phyloP scores from a whole-genome alignment of 306 rosid genomes.

The Cicer yamashitae region DNA sequence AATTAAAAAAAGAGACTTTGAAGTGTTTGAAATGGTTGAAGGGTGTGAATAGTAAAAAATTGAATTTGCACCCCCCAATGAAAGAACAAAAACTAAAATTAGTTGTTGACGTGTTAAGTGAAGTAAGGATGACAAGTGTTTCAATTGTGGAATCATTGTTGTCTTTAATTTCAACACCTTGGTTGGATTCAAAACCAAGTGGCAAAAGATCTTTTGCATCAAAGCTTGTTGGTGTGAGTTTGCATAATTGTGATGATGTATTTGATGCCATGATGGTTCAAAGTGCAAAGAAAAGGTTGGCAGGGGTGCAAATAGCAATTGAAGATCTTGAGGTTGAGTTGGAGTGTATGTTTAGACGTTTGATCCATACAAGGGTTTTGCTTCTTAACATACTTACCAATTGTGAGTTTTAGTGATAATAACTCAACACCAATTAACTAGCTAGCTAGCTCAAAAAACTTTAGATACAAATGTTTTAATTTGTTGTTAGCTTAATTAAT shows the following conservation, averaged over 20 bases:
- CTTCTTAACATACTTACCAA: slow-evolving; percentile 67
- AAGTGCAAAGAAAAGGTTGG: slow-evolving; percentile 59
- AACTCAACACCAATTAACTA: not conserved
- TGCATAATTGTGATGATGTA: slow-evolving; percentile 40
- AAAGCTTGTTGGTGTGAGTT: slow-evolving; percentile 44
- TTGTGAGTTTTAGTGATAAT: slow-evolving; percentile 13
- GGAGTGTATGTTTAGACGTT: slow-evolving; percentile 66
- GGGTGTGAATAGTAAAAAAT: slow-evolving; percentile 47
- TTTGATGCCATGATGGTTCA: slow-evolving; percentile 58
- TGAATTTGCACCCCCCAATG: slow-evolving; percentile 14
- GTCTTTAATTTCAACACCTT: slow-evolving; percentile 59
- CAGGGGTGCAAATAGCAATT: slow-evolving; percentile 60
- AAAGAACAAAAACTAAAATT: slow-evolving; percentile 50
- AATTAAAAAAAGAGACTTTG: slow-evolving; percentile 59
- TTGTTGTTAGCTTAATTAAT: not conserved
- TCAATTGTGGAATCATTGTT: slow-evolving; percentile 61
- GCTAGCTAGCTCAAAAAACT: slow-evolving; percentile 21
- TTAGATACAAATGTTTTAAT: slow-evolving; percentile 2
- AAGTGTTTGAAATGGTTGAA: slow-evolving; percentile 63
- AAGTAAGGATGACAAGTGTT: slow-evolving; percentile 58
- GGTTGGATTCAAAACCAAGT: slow-evolving; percentile 54
- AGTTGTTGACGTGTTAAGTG: slow-evolving; percentile 62
- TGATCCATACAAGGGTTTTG: slow-evolving; percentile 67
- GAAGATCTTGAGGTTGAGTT: slow-evolving; percentile 65
- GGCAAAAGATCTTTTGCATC: slow-evolving; percentile 47